Base-by-base conservation (phyloP, 2,329 filamentous ascomycete genomes). In the Botryotinia globosa region DNA sequence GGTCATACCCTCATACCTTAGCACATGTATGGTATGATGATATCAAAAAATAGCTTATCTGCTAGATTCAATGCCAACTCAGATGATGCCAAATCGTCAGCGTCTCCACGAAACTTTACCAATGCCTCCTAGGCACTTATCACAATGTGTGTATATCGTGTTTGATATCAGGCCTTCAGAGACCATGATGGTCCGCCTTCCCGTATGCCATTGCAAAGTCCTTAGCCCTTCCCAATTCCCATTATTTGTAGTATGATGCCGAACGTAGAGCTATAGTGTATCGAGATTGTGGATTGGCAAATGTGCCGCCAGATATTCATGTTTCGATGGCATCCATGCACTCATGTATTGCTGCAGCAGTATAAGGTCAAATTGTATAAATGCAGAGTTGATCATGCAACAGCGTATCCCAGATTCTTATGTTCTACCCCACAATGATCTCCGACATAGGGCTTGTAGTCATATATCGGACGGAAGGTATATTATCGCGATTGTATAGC, bases 341-440 rank as follows among this genome's bases (percentile, higher is more conserved):
- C 48, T 37, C 48, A 42, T 16, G 34, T 14, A 54, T 67, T 37
- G 48, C 64, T 16, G 64, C 34, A 25, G n/a, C 48, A 56, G 48
- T 42, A 56, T 42, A 54, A n/a, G 34, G 42, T 56, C 65, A 22
- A 29, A 44, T 45, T 45, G 51, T 45, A 34, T 29, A 44, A 64
- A 48, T 65, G 44, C 69, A 71, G 65, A n/a, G 16, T 65, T 71
- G 59, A 64, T 65, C 44, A 64, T 64, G 44, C 58, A 65, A 51
- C 20, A 56, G 59, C 59, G 37, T 51, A 32, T 63, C 45, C 51
- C 56, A n/a, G 58, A 42, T 37, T 64, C 58, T 64, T 42, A 22
- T 29, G 34, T 34, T 39, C 44, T 65, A 64, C 69, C 69, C 69
- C 69, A 64, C 69, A 51, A 64, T 54, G 69, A 65, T 71, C 69